Percentiles rank a stretch among this genome's conserved stretches.
phyloP scores from a whole-genome alignment of 768 basidiomycete genomes.

The Boletus fagicola region DNA sequence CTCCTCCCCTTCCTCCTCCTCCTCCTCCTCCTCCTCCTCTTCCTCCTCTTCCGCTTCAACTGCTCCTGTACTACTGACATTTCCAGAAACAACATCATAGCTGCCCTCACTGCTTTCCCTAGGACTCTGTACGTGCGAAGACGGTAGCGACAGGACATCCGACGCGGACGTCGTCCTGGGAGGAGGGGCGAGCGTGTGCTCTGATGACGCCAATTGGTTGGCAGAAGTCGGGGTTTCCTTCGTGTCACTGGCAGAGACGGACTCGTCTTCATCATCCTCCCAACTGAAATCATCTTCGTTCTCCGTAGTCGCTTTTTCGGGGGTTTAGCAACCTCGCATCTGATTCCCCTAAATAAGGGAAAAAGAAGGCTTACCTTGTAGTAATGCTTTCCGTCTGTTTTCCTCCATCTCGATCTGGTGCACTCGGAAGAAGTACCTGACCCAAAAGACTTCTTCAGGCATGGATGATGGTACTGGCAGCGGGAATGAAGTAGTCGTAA shows the following conservation, averaged over 20 bases:
- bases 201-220: conserved; percentile 20
- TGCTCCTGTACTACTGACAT: conserved; percentile 42
- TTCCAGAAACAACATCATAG: conserved; percentile 63
- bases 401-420: conserved; percentile 80
- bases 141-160: conserved; percentile 27
- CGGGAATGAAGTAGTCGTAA: conserved; percentile 5
- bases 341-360: neutral
- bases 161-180: conserved; percentile 17
- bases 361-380: conserved; percentile 52
- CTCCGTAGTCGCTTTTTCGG: conserved; percentile 50
- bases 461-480: conserved; percentile 68
- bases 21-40: conserved; percentile 38
- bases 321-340: conserved; percentile 4
- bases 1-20: neutral
- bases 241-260: conserved; percentile 17
- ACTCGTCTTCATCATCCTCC: conserved; percentile 90
- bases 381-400: conserved; percentile 70
- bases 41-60: conserved; percentile 32
- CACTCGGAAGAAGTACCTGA: conserved; percentile 85
- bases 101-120: conserved; percentile 64
- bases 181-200: conserved; percentile 29
- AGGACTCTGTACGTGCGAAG: conserved; percentile 41
- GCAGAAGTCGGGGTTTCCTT: conserved; percentile 2
- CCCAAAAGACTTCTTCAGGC: conserved; percentile 73
- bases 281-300: conserved; percentile 89